These are phyloP conservation scores for Beta vulgaris DNA, from an alignment of 148 eudicot species.

Conservation along the genomic window DNA sequence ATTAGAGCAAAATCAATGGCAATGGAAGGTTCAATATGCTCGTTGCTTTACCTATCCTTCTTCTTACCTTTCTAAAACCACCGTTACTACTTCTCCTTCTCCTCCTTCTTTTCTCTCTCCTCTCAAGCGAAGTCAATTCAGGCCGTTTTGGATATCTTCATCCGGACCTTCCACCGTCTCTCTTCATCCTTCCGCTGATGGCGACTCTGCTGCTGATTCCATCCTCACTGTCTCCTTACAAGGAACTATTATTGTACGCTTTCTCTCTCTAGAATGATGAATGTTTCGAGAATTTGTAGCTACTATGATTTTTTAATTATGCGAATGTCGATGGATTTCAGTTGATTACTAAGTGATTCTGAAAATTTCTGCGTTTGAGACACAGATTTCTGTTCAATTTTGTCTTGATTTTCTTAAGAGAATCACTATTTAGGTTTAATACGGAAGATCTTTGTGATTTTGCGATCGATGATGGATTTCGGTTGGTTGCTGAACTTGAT, in stretches of 20 bases:
- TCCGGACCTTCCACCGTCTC: conserved; percentile 29
- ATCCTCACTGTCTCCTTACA: conserved; percentile 40
- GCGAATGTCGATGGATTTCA: not conserved
- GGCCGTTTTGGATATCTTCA: conserved; percentile 47
- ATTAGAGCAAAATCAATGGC: not conserved
- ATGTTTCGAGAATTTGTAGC: not conserved
- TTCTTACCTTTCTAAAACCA: conserved; percentile 6
- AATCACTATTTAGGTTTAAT: too few species aligned
- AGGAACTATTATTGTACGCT: conserved; percentile 41
- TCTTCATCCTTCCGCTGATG: conserved; percentile 36
- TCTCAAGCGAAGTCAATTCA: conserved; percentile 7
- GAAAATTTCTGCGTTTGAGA: too few species aligned
- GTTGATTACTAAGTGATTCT: not conserved
- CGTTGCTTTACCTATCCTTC: conserved; percentile 48
- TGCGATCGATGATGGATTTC: not conserved
- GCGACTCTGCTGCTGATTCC: conserved; percentile 14
- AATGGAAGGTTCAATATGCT: conserved; percentile 51
- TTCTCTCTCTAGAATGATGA: not conserved
- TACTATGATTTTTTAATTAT: not conserved
- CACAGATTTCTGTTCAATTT: too few species aligned
- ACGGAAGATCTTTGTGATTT: not conserved
- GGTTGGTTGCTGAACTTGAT: not conserved
- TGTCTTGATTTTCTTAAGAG: too few species aligned
- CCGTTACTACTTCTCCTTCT: conserved; percentile 5
- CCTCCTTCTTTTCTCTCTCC: conserved; percentile 21